Evolutionary conservation across 768 basidiomycete species (phyloP).

Genomic region (Trametes cinnabarina): DNA sequence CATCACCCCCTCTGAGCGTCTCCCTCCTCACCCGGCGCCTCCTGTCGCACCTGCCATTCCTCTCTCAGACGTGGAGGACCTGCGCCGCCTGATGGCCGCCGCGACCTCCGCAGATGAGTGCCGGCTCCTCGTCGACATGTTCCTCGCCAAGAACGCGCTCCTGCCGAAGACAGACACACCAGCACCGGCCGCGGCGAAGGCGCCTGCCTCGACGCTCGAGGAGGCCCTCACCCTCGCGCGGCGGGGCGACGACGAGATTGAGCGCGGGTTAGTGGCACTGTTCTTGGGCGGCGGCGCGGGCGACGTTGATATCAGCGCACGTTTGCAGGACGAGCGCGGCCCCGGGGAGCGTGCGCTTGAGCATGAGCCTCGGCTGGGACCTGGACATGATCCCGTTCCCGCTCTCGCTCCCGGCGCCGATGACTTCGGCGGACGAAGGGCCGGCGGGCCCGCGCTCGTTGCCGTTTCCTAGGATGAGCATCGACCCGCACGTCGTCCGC

Average conservation of each 20-base stretch:
- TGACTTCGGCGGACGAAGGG: neutral
- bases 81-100: constrained; percentile 62
- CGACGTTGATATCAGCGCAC: constrained; percentile 6
- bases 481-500: constrained; percentile 17
- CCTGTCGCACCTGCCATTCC: constrained; percentile 34
- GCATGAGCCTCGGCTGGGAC: neutral
- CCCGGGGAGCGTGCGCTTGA: neutral
- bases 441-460: neutral
- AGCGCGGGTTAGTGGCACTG: constrained; percentile 23
- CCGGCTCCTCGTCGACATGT: constrained; percentile 80
- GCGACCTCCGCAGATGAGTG: constrained; percentile 83
- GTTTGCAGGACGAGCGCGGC: constrained; percentile 8
- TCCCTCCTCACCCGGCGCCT: constrained; percentile 20
- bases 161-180: constrained; percentile 7
- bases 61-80: constrained; percentile 54
- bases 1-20: constrained; percentile 8
- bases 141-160: constrained; percentile 45
- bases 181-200: neutral
- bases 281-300: constrained; percentile 20
- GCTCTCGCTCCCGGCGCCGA: constrained; percentile 1
- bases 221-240: constrained; percentile 14
- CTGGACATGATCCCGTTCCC: neutral
- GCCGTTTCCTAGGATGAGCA: constrained; percentile 12
- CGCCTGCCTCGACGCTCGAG: constrained; percentile 2
- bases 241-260: constrained; percentile 15